Evolutionary conservation across 2,329 filamentous ascomycete genomes (phyloP).

Genomic region (Cryoendolithus antarcticus): DNA sequence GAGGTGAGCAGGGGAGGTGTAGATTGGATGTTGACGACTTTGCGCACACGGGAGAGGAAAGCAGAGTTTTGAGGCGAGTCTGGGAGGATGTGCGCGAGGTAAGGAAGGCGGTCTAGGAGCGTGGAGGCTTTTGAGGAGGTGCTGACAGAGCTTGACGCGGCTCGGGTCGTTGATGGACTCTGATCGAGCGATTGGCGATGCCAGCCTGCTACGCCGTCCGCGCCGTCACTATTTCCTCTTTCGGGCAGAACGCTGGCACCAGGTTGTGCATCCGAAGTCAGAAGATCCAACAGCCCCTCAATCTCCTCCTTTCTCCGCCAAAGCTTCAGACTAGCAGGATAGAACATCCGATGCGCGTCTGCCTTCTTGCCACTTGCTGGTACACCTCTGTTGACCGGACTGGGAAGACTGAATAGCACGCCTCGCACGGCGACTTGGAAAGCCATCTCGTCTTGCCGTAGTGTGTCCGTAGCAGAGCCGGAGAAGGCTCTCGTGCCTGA

Average conservation of each 20-base stretch:
- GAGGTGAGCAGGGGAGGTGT: conserved; percentile 7
- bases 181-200: conserved; percentile 2
- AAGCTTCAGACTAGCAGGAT: conserved; percentile 69
- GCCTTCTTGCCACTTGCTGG: conserved; percentile 19
- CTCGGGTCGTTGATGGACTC: not conserved
- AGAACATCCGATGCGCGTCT: conserved; percentile 82
- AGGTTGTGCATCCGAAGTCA: conserved; percentile 46
- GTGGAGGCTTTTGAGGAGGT: conserved; percentile 53
- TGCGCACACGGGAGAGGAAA: conserved; percentile 53
- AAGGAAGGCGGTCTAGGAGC: conserved; percentile 76
- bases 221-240: not conserved
- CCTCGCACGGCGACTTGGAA: conserved; percentile 86
- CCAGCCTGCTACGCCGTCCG: conserved; percentile 1
- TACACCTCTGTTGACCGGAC: conserved; percentile 59
- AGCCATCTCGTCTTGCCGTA: conserved; percentile 86
- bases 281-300: conserved; percentile 58
- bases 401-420: conserved; percentile 70
- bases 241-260: conserved; percentile 16
- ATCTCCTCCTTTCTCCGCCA: conserved; percentile 78
- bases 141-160: conserved; percentile 2
- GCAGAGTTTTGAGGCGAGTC: conserved; percentile 10
- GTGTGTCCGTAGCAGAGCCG: conserved; percentile 49
- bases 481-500: conserved; percentile 40
- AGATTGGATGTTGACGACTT: conserved; percentile 46
- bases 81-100: conserved; percentile 55